These are phyloP conservation scores for Mucor racemosus DNA, from an alignment of 371 early-diverging fungal species.

Conservation along the genomic window DNA sequence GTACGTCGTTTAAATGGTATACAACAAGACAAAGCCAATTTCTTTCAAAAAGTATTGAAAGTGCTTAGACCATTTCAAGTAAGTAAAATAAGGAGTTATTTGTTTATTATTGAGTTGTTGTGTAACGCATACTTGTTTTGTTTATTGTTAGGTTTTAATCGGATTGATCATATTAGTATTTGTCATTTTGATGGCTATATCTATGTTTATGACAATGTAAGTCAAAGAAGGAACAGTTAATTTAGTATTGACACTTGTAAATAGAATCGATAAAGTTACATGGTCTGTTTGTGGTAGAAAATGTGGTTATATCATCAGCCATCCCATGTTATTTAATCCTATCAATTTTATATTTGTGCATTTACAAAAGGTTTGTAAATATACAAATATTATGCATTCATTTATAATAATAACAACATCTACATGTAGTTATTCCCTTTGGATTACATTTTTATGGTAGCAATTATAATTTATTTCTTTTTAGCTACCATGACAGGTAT, in stretches of 20 bases:
- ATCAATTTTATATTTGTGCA: slow-evolving; percentile 61
- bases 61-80: slow-evolving; percentile 34
- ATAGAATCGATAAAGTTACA: slow-evolving; percentile 53
- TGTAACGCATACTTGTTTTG: slow-evolving; percentile 17
- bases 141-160: slow-evolving; percentile 33
- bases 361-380: slow-evolving; percentile 45
- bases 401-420: background rate
- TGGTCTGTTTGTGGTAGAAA: slow-evolving; percentile 63
- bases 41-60: slow-evolving; percentile 24
- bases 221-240: slow-evolving; percentile 10
- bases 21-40: slow-evolving; percentile 25
- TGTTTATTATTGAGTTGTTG: background rate
- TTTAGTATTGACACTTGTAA: background rate
- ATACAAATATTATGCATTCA: background rate
- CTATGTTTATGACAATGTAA: slow-evolving; percentile 55
- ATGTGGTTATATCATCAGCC: slow-evolving; percentile 68
- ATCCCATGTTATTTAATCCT: slow-evolving; percentile 61
- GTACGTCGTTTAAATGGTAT: slow-evolving; percentile 28
- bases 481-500: slow-evolving; percentile 56
- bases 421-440: slow-evolving; percentile 54
- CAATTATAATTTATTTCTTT: slow-evolving; percentile 58
- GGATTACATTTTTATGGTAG: slow-evolving; percentile 56
- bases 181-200: slow-evolving; percentile 39
- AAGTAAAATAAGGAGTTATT: slow-evolving; percentile 9
- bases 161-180: slow-evolving; percentile 37